Conservation (phyloP, 2,329 filamentous ascomycete species). For the Penicillium sp. region DNA sequence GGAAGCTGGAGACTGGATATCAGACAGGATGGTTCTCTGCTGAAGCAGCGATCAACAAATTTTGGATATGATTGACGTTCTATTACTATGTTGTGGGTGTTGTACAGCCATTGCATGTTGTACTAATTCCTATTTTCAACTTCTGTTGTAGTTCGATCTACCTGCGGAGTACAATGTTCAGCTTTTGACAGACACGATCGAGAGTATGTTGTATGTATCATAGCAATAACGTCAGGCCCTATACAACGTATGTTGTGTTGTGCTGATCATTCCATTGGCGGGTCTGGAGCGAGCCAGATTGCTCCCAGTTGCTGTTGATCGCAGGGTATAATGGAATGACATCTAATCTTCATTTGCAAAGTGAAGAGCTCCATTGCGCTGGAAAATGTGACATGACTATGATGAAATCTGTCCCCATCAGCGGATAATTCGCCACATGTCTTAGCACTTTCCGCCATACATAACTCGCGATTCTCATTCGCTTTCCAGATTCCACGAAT, state of each 20-base stretch:
- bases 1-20: conserved; percentile 1
- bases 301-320: background rate
- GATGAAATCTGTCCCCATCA: conserved; percentile 10
- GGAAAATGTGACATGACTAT: conserved; percentile 5
- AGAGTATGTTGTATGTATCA: no score
- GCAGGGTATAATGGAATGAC: conserved; percentile 2
- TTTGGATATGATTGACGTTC: background rate
- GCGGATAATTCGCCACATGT: conserved; percentile 12
- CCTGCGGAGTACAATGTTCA: no score
- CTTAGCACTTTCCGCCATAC: background rate
- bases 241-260: no score
- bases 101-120: background rate
- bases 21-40: background rate
- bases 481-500: background rate
- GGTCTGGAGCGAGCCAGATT: background rate
- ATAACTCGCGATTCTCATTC: background rate
- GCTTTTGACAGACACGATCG: no score
- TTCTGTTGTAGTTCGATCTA: background rate
- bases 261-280: background rate
- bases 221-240: no score
- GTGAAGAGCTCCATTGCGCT: background rate
- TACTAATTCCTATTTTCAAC: background rate
- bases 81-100: background rate
- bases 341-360: background rate
- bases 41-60: background rate